Percentiles rank a stretch among this genome's conserved stretches.
Conservation (phyloP, 2,329 filamentous ascomycete species). For the Dothiorella sarmentorum region DNA sequence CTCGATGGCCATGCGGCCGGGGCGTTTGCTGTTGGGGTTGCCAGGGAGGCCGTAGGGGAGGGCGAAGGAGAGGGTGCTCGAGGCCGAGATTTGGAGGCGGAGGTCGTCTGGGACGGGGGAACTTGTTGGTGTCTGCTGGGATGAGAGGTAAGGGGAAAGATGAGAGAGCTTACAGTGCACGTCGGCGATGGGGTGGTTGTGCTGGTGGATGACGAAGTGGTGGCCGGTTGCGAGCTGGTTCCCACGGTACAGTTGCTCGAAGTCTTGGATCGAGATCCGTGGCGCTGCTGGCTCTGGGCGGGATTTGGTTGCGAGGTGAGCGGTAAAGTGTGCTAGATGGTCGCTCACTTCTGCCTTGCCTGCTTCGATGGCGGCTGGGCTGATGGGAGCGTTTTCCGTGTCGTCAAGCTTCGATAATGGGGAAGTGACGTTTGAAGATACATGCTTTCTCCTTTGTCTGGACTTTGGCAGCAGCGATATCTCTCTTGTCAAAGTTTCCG, state of each 20-base stretch:
- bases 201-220: conserved; percentile 67
- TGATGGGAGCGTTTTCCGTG: conserved; percentile 19
- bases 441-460: neutral
- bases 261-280: conserved; percentile 42
- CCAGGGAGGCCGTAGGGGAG: conserved; percentile 45
- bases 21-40: conserved; percentile 38
- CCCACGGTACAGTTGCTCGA: conserved; percentile 45
- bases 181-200: conserved; percentile 68
- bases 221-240: conserved; percentile 46
- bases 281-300: conserved; percentile 24
- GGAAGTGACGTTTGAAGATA: too few relatives aligned
- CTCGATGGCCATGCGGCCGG: conserved; percentile 44
- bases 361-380: conserved; percentile 50
- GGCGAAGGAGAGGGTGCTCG: conserved; percentile 60
- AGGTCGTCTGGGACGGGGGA: conserved; percentile 58
- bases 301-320: conserved; percentile 37
- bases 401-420: neutral
- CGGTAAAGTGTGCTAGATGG: conserved; percentile 48
- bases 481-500: neutral
- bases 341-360: conserved; percentile 47
- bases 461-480: neutral
- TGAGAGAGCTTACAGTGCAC: conserved; percentile 47
- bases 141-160: neutral
- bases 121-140: too few relatives aligned
- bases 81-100: conserved; percentile 64